These are phyloP conservation scores for Trypanosoma cruzi DNA, from an alignment of 208 protist genomes.

Conservation along the genomic window DNA sequence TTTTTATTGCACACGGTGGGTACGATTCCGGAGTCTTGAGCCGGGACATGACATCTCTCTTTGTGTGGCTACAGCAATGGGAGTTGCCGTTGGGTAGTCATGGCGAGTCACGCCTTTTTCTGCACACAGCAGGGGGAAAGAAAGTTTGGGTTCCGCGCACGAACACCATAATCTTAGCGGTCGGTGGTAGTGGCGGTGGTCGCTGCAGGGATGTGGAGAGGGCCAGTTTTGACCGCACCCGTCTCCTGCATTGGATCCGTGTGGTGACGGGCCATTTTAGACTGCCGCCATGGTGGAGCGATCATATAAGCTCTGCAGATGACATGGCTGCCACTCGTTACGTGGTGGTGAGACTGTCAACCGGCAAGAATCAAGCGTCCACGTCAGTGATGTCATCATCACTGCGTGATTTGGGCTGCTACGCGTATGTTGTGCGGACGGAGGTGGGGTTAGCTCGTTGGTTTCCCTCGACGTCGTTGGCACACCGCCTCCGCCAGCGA, in stretches of 20 bases:
- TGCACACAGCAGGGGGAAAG: neutral
- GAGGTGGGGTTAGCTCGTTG: neutral
- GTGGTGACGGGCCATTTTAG: slow-evolving; percentile 16
- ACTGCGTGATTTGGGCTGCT: neutral
- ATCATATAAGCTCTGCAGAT: neutral
- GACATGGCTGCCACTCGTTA: neutral
- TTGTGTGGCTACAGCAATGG: slow-evolving; percentile 8
- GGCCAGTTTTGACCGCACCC: neutral
- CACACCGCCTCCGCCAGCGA: slow-evolving; percentile 10
- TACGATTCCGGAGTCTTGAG: neutral
- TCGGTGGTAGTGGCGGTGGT: neutral
- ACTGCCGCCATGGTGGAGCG: slow-evolving; percentile 6
- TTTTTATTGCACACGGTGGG: slow-evolving; percentile 2
- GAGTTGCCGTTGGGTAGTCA: neutral
- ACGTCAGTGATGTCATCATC: neutral
- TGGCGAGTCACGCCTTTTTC: neutral
- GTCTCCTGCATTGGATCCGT: slow-evolving; percentile 18
- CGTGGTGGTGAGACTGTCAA: neutral
- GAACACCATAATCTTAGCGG: neutral
- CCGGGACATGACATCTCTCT: slow-evolving; percentile 2
- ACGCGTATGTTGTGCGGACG: neutral
- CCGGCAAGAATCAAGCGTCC: neutral
- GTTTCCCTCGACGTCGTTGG: slow-evolving; percentile 12
- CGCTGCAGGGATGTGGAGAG: neutral
- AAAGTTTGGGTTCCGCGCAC: neutral